Evolutionary conservation across 169 alveolate species (phyloP).

Genomic region (Cryptosporidium xiaoi): DNA sequence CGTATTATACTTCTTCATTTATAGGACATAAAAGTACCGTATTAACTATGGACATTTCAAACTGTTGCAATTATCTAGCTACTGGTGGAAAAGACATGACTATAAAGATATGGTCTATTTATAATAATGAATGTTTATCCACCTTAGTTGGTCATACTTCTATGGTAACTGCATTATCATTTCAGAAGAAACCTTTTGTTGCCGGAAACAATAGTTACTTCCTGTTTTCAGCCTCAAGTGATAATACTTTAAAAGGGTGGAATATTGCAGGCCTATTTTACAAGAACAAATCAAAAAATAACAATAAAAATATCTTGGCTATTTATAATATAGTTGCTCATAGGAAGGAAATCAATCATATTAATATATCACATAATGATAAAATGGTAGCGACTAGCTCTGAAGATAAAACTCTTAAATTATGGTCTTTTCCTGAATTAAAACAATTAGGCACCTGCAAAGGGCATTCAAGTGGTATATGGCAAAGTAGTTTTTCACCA

Average conservation of each 20-base stretch:
- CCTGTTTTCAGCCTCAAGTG: constrained; percentile 86
- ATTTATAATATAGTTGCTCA: constrained; percentile 64
- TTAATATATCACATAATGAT: constrained; percentile 63
- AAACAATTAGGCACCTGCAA: constrained; percentile 67
- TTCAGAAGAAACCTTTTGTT: constrained; percentile 77
- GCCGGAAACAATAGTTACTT: constrained; percentile 80
- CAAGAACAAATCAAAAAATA: constrained; percentile 68
- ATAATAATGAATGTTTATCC: constrained; percentile 77
- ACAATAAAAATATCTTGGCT: constrained; percentile 31
- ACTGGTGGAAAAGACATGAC: constrained; percentile 86
- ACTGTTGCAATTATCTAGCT: constrained; percentile 79
- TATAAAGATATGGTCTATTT: constrained; percentile 85
- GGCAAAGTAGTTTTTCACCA: constrained; percentile 85
- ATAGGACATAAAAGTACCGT: constrained; percentile 61
- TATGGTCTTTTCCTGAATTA: constrained; percentile 81
- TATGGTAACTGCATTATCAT: constrained; percentile 85
- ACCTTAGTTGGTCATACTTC: constrained; percentile 86
- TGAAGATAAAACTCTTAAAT: constrained; percentile 85
- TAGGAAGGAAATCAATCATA: constrained; percentile 52
- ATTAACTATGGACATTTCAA: constrained; percentile 56
- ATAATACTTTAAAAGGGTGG: constrained; percentile 82
- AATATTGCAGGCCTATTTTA: constrained; percentile 32
- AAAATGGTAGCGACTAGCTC: constrained; percentile 84
- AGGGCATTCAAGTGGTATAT: constrained; percentile 85
- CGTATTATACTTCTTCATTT: constrained; percentile 24